A percentile compares a stretch with the other conserved stretches of the same genome.
Evolutionary conservation across 805 yeast species (phyloP).

Genomic region (Candida easanensis): DNA sequence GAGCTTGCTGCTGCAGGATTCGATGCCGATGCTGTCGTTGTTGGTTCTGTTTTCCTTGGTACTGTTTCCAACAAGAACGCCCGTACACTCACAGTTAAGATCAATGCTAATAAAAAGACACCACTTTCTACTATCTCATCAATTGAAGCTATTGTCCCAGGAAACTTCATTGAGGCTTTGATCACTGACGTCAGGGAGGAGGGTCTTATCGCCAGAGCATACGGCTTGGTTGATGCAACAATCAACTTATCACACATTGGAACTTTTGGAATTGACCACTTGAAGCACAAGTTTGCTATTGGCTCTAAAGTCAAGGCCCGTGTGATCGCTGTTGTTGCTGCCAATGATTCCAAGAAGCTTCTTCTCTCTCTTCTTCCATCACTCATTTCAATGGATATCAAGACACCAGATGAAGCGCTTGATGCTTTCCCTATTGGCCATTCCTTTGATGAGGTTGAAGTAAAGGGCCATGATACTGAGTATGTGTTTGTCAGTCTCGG

Average conservation of each 20-base stretch:
- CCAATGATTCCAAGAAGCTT: slow-evolving; percentile 51
- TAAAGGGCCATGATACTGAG: slow-evolving; percentile 56
- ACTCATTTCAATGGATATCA: slow-evolving; percentile 32
- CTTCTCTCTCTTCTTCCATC: slow-evolving; percentile 64
- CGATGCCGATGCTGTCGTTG: slow-evolving; percentile 35
- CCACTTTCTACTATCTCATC: slow-evolving; percentile 59
- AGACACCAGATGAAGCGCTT: slow-evolving; percentile 29
- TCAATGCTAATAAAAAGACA: slow-evolving; percentile 45
- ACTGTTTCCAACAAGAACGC: slow-evolving; percentile 50
- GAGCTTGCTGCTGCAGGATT: slow-evolving; percentile 46
- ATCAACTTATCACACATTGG: slow-evolving; percentile 66
- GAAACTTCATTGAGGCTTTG: slow-evolving; percentile 72
- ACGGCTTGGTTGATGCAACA: slow-evolving; percentile 74
- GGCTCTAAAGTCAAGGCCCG: slow-evolving; percentile 72
- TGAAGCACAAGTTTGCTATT: slow-evolving; percentile 61
- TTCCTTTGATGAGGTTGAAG: slow-evolving; percentile 48
- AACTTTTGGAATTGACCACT: slow-evolving; percentile 39
- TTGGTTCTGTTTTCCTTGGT: slow-evolving; percentile 72
- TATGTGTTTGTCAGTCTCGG: slow-evolving; percentile 60
- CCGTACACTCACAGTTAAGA: slow-evolving; percentile 57
- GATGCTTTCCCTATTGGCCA: slow-evolving; percentile 83
- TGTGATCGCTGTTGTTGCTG: slow-evolving; percentile 57
- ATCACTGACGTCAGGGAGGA: slow-evolving; percentile 53
- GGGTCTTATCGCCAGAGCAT: slow-evolving; percentile 72
- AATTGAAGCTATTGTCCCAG: slow-evolving; percentile 82